These are phyloP conservation scores for Eucalyptus grandis DNA, from an alignment of 345 rosid genomes.

Conservation along the genomic window DNA sequence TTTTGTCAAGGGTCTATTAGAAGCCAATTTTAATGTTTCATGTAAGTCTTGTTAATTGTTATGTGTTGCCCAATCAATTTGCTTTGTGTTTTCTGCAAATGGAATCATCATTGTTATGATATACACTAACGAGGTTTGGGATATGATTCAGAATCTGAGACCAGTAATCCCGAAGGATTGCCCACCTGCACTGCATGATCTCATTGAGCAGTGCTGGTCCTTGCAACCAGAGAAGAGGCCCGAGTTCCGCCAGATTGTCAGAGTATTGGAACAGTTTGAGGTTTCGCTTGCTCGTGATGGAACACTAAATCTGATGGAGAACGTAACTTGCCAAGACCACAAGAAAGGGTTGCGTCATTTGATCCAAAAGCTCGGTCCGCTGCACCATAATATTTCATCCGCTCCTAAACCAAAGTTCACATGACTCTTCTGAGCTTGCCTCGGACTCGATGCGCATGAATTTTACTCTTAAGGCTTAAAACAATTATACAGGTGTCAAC, in stretches of 20 bases:
- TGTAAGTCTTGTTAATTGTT: background rate
- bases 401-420: slow-evolving; percentile 57
- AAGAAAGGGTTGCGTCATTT: slow-evolving; percentile 72
- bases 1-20: background rate
- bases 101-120: background rate
- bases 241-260: slow-evolving; percentile 89
- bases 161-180: slow-evolving; percentile 67
- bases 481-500: background rate
- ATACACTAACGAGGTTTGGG: background rate
- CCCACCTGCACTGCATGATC: slow-evolving; percentile 65
- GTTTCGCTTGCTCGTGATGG: slow-evolving; percentile 61
- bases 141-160: slow-evolving; percentile 50
- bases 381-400: slow-evolving; percentile 19
- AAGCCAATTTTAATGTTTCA: background rate
- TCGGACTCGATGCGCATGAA: background rate
- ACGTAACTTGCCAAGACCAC: slow-evolving; percentile 48
- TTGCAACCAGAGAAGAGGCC: slow-evolving; percentile 85
- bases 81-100: background rate
- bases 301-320: slow-evolving; percentile 34
- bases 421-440: slow-evolving; percentile 10
- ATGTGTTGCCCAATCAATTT: background rate
- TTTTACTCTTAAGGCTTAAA: background rate
- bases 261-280: slow-evolving; percentile 72
- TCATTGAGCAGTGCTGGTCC: slow-evolving; percentile 95
- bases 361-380: slow-evolving; percentile 84